A percentile compares a stretch with the other conserved stretches of the same genome.
Conservation (phyloP, 2,329 filamentous ascomycete species). For the Fusarium sp. region DNA sequence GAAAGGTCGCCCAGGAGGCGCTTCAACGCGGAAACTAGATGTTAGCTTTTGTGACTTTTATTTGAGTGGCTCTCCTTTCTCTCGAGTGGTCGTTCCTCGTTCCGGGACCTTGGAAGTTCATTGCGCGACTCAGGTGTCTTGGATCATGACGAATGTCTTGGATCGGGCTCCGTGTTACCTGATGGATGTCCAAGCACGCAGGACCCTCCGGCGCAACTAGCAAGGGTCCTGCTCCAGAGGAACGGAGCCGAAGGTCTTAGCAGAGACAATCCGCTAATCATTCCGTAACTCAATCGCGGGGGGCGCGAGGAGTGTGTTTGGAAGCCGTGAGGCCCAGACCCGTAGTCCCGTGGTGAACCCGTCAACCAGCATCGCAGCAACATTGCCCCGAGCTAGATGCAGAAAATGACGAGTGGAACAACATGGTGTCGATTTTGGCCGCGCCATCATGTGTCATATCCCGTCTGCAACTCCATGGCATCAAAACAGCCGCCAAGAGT, state of each 20-base stretch:
- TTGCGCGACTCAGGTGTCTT: not conserved
- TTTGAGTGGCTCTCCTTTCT: not conserved
- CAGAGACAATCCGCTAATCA: conserved; percentile 6
- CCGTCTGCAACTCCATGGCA: not conserved
- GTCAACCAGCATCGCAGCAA: not conserved
- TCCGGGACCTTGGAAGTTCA: conserved; percentile 2
- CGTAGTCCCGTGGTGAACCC: not conserved
- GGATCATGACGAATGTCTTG: not conserved
- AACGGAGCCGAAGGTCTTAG: conserved; percentile 19
- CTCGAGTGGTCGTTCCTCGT: not conserved
- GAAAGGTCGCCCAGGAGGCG: not conserved
- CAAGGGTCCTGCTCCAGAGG: conserved; percentile 16
- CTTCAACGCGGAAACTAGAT: conserved; percentile 4
- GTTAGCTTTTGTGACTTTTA: not conserved
- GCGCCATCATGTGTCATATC: conserved; percentile 2
- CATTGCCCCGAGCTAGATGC: not conserved
- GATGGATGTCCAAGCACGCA: not conserved
- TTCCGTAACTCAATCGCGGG: conserved; percentile 8
- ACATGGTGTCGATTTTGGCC: not conserved
- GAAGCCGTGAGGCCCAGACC: not conserved
- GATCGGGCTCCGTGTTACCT: not conserved
- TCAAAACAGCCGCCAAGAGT: not conserved
- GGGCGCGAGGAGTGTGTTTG: not conserved
- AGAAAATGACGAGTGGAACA: not conserved
- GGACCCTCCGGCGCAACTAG: not conserved